Evolutionary conservation across 2,329 filamentous ascomycete genomes (phyloP).

Genomic region (Gnomoniopsis sp.): DNA sequence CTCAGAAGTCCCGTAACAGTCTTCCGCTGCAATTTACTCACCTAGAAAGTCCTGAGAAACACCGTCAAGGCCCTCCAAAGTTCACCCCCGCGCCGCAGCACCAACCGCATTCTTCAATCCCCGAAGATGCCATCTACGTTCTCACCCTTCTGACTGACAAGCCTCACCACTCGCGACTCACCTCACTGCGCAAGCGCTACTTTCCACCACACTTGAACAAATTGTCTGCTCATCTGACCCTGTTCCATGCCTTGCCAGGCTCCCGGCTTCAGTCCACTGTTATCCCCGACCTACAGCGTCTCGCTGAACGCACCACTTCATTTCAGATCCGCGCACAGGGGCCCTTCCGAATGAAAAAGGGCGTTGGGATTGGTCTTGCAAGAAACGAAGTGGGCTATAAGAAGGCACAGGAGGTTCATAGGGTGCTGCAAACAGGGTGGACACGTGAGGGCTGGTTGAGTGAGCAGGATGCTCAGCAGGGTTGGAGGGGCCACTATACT

Average conservation of each 20-base stretch:
- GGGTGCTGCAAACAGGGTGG: not conserved
- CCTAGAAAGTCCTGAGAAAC: not conserved
- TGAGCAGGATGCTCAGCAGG: constrained; percentile 7
- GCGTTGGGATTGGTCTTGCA: constrained; percentile 1
- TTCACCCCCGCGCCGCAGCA: not conserved
- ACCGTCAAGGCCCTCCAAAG: not conserved
- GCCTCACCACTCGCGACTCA: constrained; percentile 7
- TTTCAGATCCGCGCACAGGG: not conserved
- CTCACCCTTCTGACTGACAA: constrained; percentile 7
- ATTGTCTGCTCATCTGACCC: constrained; percentile 9
- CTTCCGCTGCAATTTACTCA: not conserved
- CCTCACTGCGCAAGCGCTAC: constrained; percentile 5
- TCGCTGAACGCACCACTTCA: not conserved
- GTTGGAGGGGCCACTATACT: constrained; percentile 11
- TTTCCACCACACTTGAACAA: constrained; percentile 8
- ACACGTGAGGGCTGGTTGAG: not conserved
- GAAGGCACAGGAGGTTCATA: not conserved
- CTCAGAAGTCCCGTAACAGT: not conserved
- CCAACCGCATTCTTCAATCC: not conserved
- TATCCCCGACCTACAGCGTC: not conserved
- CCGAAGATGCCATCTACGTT: constrained; percentile 4
- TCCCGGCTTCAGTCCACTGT: not conserved
- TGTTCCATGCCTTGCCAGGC: constrained; percentile 15
- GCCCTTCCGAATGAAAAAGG: not conserved
- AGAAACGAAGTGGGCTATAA: not conserved